Evolutionary conservation across 139 green algal genomes (phyloP).

Genomic region (Pseudopediastrum boryanum): DNA sequence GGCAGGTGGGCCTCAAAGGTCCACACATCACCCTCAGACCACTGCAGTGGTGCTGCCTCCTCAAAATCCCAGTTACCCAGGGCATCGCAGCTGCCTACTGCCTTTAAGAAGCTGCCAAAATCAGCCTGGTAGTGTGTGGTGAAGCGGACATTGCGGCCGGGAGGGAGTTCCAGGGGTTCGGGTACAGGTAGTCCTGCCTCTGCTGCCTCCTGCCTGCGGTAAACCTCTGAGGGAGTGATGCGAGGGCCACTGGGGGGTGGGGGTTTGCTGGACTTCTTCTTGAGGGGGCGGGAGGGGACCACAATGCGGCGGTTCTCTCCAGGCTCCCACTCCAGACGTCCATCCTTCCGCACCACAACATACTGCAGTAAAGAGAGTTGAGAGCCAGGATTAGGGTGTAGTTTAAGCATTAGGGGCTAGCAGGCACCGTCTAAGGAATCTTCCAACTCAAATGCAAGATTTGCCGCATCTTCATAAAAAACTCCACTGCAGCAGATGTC

Average conservation of each 20-base stretch:
- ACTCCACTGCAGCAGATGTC: too few relatives aligned
- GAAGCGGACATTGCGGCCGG: slow-evolving; percentile 19
- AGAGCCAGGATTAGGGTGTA: too few relatives aligned
- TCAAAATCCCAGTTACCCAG: slow-evolving; percentile 24
- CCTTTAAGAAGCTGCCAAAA: slow-evolving; percentile 37
- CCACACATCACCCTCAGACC: slow-evolving; percentile 30
- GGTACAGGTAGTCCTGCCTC: not conserved
- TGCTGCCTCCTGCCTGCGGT: slow-evolving; percentile 20
- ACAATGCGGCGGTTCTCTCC: slow-evolving; percentile 29
- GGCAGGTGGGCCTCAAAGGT: slow-evolving; percentile 5
- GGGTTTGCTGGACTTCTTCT: not conserved
- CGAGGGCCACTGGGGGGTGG: not conserved
- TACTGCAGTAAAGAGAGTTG: too few relatives aligned
- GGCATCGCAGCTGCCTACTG: not conserved
- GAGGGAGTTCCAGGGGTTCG: not conserved
- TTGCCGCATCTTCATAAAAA: too few relatives aligned
- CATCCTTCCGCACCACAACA: slow-evolving; percentile 34
- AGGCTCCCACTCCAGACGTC: slow-evolving; percentile 35
- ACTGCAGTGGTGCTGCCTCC: slow-evolving; percentile 11
- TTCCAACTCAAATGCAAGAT: too few relatives aligned
- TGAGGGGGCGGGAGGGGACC: slow-evolving; percentile 16
- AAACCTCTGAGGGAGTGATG: slow-evolving; percentile 25
- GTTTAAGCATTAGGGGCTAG: too few relatives aligned
- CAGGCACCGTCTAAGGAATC: too few relatives aligned
- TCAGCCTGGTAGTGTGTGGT: slow-evolving; percentile 18